Base-by-base conservation (phyloP, 2,329 filamentous ascomycete species). In the Xylaria sp. region DNA sequence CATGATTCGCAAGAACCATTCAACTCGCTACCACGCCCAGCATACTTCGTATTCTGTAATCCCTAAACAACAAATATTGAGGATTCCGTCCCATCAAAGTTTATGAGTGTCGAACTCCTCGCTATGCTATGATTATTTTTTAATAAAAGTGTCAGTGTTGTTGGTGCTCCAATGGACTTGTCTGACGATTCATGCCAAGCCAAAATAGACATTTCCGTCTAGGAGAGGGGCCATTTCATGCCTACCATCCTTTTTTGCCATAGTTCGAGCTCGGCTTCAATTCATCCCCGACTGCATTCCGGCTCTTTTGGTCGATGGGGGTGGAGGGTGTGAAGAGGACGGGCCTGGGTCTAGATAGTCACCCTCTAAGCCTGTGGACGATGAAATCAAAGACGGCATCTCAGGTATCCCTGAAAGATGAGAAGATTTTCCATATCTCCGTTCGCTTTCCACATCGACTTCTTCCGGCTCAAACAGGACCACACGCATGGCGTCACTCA, bases 51-150 rank as follows among this genome's bases (percentile, higher is more conserved):
- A n/a, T 35, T 35, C 31, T 7, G 13, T 35, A 7, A 35, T 35
- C 31, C 13, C 31, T 35, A 35, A 35, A 35, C 31, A 35, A 35
- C 31, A 13, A 7, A 13, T 7, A 35, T 35, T 35, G 13, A 13
- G 13, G 9, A 17, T 23, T 17, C 23, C 41, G 35, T 37, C 8
- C 37, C 15, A 3, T 25, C 15, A 37, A 29, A 51, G 58, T 33
- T 4, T 21, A 38, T 25, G 4, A 54, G 31, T 25, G 15, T n/a
- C 0, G 15, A 35, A 54, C 33, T 33, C 46, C 52, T 44, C 54
- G 51, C 54, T 59, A 54, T 58, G 59, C 25, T 56, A 59, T 47
- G 33, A 23, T 54, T n/a, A 13, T 40, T 19, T 27, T 8, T 9
- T 7, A 27, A 54, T 31, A 40, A 58, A 15, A 29, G 17, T 46